Conservation (phyloP, 345 rosid genomes). For the Balakata baccata region DNA sequence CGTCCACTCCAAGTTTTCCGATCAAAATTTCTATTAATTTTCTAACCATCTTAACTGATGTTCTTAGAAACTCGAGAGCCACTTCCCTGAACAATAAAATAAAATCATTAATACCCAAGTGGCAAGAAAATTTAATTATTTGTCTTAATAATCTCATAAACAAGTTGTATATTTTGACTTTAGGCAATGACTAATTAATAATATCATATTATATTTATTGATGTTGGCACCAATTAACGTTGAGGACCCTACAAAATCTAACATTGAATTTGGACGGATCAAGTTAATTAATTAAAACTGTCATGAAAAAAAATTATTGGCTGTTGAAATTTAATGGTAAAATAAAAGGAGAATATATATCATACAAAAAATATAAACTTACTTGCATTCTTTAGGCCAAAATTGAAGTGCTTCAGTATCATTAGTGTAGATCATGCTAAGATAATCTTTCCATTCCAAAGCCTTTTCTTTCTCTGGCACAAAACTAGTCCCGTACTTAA, state of each 20-base stretch:
- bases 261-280: no score
- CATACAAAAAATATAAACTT: neutral
- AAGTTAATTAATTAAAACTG: no score
- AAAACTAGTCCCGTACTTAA: constrained; percentile 55
- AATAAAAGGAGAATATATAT: neutral
- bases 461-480: constrained; percentile 56
- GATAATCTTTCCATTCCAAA: constrained; percentile 64
- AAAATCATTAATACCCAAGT: neutral
- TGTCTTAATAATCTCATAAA: no score
- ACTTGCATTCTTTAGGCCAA: constrained; percentile 57
- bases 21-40: constrained; percentile 37
- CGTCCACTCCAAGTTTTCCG: constrained; percentile 38
- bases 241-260: no score
- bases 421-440: constrained; percentile 48
- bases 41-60: constrained; percentile 42
- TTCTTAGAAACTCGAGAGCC: constrained; percentile 41
- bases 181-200: no score
- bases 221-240: no score
- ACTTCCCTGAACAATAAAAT: constrained; percentile 32
- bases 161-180: no score
- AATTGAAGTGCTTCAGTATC: constrained; percentile 50
- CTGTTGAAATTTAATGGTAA: no score
- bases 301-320: no score
- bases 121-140: no score
- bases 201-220: no score